Evolutionary conservation across 2,329 filamentous ascomycete species (phyloP).

Genomic region (Ophiocordyceps camponoti-saundersi): DNA sequence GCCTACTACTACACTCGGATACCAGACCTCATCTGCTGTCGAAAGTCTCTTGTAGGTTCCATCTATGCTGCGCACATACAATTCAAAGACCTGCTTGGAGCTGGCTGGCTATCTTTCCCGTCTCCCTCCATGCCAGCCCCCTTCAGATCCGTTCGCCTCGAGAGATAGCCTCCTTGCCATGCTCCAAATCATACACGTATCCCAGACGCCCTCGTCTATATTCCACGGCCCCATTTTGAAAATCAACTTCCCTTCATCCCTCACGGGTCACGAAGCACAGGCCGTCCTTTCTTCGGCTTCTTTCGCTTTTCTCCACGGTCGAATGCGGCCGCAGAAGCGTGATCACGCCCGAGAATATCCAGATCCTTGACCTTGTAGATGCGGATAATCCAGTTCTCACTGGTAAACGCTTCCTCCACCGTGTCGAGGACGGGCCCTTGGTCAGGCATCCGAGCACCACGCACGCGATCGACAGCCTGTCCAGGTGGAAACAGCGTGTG

Average conservation of each 20-base stretch:
- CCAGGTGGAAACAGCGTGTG: conserved; percentile 78
- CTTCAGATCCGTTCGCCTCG: neutral
- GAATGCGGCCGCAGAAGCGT: conserved; percentile 51
- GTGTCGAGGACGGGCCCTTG: conserved; percentile 73
- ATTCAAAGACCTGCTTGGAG: neutral
- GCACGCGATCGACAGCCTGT: conserved; percentile 80
- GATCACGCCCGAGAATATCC: conserved; percentile 87
- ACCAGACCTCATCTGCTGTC: too few relatives aligned
- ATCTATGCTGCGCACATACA: neutral
- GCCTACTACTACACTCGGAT: too few relatives aligned
- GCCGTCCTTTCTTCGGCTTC: conserved; percentile 56
- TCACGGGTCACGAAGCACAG: conserved; percentile 57
- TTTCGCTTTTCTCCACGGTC: conserved; percentile 74
- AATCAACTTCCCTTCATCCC: neutral
- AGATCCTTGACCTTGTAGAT: conserved; percentile 99
- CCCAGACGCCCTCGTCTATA: neutral
- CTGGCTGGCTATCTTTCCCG: neutral
- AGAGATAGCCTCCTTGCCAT: neutral
- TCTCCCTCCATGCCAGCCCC: neutral
- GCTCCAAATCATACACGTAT: neutral
- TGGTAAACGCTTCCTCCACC: conserved; percentile 93
- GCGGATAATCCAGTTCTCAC: conserved; percentile 99
- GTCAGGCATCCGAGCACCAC: conserved; percentile 63
- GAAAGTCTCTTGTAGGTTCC: neutral
- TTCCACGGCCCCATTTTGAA: neutral